Percentiles rank a stretch among this genome's conserved stretches.
Evolutionary conservation across 345 rosid genomes (phyloP).

Genomic region (Syzygium oleosum): DNA sequence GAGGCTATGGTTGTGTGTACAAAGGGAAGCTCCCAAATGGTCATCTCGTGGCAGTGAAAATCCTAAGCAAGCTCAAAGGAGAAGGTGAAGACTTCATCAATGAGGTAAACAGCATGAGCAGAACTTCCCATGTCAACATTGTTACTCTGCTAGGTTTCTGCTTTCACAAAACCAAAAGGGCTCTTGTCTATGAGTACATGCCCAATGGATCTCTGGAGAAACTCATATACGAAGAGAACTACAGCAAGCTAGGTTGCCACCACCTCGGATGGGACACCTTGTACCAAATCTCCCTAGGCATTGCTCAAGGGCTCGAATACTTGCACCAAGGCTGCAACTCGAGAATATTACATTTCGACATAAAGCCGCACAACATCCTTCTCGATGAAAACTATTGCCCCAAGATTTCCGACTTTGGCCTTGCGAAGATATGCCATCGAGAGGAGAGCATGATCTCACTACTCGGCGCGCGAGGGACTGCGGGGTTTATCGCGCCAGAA

Average conservation of each 20-base stretch:
- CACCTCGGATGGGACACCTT: constrained; percentile 9
- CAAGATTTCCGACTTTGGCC: constrained; percentile 4
- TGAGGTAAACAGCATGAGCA: constrained; percentile 39
- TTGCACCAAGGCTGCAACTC: too few relatives aligned
- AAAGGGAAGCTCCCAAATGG: constrained; percentile 16
- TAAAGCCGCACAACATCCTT: constrained; percentile 8
- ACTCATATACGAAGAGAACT: not conserved
- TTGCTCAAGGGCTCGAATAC: not conserved
- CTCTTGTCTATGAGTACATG: constrained; percentile 21
- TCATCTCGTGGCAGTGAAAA: constrained; percentile 22
- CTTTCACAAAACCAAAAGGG: constrained; percentile 8
- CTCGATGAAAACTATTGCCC: constrained; percentile 2
- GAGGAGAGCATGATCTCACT: constrained; percentile 21
- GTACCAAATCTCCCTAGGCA: constrained; percentile 6
- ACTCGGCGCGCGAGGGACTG: constrained; percentile 15
- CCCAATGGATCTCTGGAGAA: constrained; percentile 30
- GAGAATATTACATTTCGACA: not conserved
- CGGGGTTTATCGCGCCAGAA: constrained; percentile 21
- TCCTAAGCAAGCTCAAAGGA: constrained; percentile 21
- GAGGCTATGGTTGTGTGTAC: constrained; percentile 18
- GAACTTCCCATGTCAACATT: constrained; percentile 39
- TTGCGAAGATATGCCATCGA: not conserved
- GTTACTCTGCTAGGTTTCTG: constrained; percentile 14
- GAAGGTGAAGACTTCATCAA: constrained; percentile 38
- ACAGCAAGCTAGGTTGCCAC: not conserved